A percentile compares a stretch with the other conserved stretches of the same genome.
Conservation (phyloP, 176 grass and related monocot species). For the Cenchrus purpureus region DNA sequence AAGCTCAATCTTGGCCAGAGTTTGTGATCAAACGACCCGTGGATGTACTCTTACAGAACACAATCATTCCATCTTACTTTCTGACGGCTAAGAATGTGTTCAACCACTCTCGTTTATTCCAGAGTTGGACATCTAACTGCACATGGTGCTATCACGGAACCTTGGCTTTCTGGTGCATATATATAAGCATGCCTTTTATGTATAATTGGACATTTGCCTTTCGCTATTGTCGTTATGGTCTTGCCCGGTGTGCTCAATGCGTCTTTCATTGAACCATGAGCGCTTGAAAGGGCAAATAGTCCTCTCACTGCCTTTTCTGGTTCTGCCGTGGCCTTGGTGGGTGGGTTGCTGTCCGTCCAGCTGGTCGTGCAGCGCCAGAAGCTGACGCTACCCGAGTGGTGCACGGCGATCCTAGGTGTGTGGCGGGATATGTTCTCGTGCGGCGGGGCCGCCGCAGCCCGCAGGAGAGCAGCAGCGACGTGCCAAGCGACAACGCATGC, state of each 20-base stretch:
- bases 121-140: background rate
- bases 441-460: background rate
- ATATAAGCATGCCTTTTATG: background rate
- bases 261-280: constrained; percentile 1
- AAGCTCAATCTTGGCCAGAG: background rate
- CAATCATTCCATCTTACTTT: background rate
- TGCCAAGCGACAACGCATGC: too few species aligned
- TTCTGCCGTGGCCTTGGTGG: background rate
- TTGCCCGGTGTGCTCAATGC: background rate
- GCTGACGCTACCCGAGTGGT: background rate
- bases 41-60: background rate
- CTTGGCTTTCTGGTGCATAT: background rate
- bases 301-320: background rate
- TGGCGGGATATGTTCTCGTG: background rate
- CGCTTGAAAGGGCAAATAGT: background rate
- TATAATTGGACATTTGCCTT: background rate
- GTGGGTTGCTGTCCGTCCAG: constrained; percentile 1
- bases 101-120: background rate
- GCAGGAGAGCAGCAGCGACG: background rate
- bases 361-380: background rate
- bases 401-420: background rate
- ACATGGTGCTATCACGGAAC: background rate
- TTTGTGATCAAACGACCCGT: background rate
- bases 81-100: background rate
- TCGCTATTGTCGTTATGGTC: background rate